Evolutionary conservation across 805 yeast species (phyloP).

Genomic region (Wickerhamiella australiensis): DNA sequence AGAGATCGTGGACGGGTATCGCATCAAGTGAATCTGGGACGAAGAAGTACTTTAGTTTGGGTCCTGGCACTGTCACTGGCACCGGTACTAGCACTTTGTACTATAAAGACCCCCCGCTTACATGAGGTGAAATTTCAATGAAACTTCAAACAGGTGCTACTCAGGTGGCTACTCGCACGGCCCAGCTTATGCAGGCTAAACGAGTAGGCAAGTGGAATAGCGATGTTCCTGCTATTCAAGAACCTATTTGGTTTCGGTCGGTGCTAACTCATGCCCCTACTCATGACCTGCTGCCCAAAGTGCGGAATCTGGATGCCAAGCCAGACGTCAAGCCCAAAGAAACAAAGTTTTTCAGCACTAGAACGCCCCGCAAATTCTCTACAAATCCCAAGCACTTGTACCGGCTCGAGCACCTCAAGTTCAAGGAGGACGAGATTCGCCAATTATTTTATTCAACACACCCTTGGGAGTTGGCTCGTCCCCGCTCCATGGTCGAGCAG

Average conservation of each 20-base stretch:
- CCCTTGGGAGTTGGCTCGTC: slow-evolving; percentile 96
- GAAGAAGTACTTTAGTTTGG: too few relatives aligned
- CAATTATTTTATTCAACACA: slow-evolving; percentile 77
- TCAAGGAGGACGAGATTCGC: slow-evolving; percentile 71
- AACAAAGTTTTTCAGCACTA: slow-evolving; percentile 35
- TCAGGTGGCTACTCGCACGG: slow-evolving; percentile 66
- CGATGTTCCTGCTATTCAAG: slow-evolving; percentile 34
- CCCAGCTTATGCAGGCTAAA: slow-evolving; percentile 61
- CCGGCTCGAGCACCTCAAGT: slow-evolving; percentile 42
- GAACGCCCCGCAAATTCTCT: slow-evolving; percentile 30
- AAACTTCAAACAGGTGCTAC: slow-evolving; percentile 68
- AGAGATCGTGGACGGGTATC: not conserved
- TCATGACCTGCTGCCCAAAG: slow-evolving; percentile 42
- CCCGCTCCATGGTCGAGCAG: slow-evolving; percentile 70
- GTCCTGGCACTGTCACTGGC: too few relatives aligned
- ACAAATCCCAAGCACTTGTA: slow-evolving; percentile 31
- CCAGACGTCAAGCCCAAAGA: slow-evolving; percentile 14
- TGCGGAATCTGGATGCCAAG: slow-evolving; percentile 23
- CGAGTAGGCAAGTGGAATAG: slow-evolving; percentile 24
- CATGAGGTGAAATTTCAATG: slow-evolving; percentile 31
- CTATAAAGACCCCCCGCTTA: not conserved
- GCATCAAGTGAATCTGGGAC: too few relatives aligned
- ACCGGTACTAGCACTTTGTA: too few relatives aligned
- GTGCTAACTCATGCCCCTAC: slow-evolving; percentile 76
- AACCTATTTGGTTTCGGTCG: slow-evolving; percentile 85